A percentile compares a stretch with the other conserved stretches of the same genome.
Conservation (phyloP, 805 yeast species). For the Isabelozyma heimii region DNA sequence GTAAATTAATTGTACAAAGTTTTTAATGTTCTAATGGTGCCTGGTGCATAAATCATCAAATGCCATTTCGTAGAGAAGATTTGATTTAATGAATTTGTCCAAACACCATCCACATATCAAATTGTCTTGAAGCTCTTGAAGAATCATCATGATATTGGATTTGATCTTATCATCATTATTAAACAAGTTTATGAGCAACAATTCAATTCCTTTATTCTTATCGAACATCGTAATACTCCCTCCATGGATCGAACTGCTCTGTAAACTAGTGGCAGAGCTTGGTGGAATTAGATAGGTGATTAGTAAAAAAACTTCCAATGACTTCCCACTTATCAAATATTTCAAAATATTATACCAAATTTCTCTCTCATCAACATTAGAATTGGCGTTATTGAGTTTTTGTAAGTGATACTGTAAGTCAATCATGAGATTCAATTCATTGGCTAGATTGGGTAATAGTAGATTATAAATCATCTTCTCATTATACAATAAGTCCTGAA, state of each 20-base stretch:
- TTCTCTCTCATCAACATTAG: conserved; percentile 27
- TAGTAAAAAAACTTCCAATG: conserved; percentile 37
- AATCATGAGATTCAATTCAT: conserved; percentile 41
- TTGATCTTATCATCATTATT: conserved; percentile 40
- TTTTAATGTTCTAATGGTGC: not conserved
- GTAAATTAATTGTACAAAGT: not conserved
- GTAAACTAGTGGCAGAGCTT: conserved; percentile 35
- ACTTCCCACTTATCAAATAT: conserved; percentile 39
- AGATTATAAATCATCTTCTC: conserved; percentile 32
- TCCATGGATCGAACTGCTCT: conserved; percentile 34
- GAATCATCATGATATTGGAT: conserved; percentile 37
- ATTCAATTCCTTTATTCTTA: conserved; percentile 44
- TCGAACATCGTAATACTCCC: conserved; percentile 41
- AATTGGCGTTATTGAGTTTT: conserved; percentile 22
- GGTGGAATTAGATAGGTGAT: conserved; percentile 43
- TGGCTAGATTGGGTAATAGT: conserved; percentile 31
- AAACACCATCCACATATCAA: conserved; percentile 46
- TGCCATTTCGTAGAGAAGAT: conserved; percentile 39
- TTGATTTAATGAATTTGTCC: conserved; percentile 31
- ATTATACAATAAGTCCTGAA: conserved; percentile 29
- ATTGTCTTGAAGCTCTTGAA: conserved; percentile 43
- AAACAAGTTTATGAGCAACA: conserved; percentile 38
- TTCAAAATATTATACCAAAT: conserved; percentile 43
- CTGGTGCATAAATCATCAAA: conserved; percentile 27
- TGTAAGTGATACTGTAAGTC: conserved; percentile 43